Percentiles rank a stretch among this genome's conserved stretches.
Evolutionary conservation across 2,329 filamentous ascomycete species (phyloP).

Genomic region (Bipolaris zeicola): DNA sequence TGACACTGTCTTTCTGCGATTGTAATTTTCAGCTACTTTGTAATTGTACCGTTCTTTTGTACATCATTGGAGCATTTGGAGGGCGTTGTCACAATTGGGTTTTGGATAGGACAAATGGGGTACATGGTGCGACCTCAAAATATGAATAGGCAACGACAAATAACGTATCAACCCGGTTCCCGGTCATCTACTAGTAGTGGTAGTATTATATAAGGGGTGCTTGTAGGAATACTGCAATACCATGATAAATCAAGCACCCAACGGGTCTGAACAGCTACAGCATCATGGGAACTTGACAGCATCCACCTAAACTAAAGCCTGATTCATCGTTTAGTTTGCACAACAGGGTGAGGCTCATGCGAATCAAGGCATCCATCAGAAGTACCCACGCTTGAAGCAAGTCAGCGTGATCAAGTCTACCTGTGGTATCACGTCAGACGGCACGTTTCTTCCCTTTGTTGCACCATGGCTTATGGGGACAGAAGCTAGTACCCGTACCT

Average conservation of each 20-base stretch:
- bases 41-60: constrained; percentile 7
- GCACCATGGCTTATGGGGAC: not conserved
- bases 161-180: not conserved
- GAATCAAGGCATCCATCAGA: not conserved
- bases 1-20: not conserved
- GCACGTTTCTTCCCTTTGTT: constrained; percentile 1
- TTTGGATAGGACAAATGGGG: not conserved
- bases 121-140: not conserved
- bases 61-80: not conserved
- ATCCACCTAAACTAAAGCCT: not conserved
- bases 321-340: no score
- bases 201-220: constrained; percentile 1
- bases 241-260: not conserved
- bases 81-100: constrained; percentile 1
- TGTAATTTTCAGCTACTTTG: constrained; percentile 1
- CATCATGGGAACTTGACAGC: not conserved
- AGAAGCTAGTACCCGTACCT: constrained; percentile 10
- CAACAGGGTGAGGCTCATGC: no score
- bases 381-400: not conserved
- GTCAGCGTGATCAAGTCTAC: constrained; percentile 1
- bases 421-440: constrained; percentile 6
- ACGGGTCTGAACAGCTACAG: not conserved
- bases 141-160: not conserved
- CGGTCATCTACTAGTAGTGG: not conserved
- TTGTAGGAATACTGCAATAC: constrained; percentile 4